phyloP scores from a whole-genome alignment of 2,329 filamentous ascomycete genomes.

The Cladorrhinum sp. region DNA sequence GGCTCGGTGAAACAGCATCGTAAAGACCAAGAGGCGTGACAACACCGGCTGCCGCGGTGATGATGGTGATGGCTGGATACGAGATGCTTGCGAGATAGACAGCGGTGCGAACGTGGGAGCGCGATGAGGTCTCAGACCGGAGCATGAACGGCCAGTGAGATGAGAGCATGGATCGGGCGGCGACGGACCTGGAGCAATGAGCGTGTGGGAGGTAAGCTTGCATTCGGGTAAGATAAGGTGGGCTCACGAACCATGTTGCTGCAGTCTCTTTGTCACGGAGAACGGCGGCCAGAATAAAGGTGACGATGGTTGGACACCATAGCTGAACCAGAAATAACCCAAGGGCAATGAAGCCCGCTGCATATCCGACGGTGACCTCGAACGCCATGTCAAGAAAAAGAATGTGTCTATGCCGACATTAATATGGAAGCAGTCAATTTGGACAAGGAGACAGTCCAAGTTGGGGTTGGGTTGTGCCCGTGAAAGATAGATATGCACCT shows the following conservation, averaged over 20 bases:
- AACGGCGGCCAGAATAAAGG: conserved; percentile 3
- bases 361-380: neutral
- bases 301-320: conserved; percentile 4
- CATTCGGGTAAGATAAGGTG: too few species aligned
- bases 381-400: too few species aligned
- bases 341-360: neutral
- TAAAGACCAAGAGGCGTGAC: conserved; percentile 10
- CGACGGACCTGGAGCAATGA: conserved; percentile 7
- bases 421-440: too few species aligned
- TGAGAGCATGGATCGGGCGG: neutral
- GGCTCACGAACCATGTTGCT: too few species aligned
- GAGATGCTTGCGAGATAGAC: conserved; percentile 4
- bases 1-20: neutral
- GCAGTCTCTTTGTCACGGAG: conserved; percentile 9
- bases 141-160: conserved; percentile 4
- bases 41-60: neutral
- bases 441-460: too few species aligned
- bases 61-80: neutral
- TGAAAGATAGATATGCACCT: too few species aligned
- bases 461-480: too few species aligned
- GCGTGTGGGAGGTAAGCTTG: too few species aligned
- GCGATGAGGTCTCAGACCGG: neutral
- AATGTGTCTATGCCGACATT: too few species aligned
- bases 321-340: neutral
- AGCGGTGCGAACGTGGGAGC: conserved; percentile 1